phyloP scores from a whole-genome alignment of 768 basidiomycete species.

The Agaricus blazei region DNA sequence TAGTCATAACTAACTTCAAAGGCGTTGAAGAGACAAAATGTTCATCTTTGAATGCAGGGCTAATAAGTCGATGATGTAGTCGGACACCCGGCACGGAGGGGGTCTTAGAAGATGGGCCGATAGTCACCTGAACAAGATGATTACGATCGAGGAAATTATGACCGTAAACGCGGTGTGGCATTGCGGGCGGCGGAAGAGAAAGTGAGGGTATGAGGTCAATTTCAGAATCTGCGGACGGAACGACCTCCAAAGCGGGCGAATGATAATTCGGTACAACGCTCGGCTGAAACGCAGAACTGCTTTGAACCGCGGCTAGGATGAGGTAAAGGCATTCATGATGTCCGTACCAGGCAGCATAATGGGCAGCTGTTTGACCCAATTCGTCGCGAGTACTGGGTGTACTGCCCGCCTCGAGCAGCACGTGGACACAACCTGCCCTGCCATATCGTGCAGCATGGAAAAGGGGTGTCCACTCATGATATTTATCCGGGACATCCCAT shows the following conservation, averaged over 20 bases:
- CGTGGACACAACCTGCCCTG: constrained; percentile 61
- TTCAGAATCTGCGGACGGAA: constrained; percentile 51
- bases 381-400: constrained; percentile 80
- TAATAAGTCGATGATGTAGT: constrained; percentile 70
- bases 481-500: constrained; percentile 90
- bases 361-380: constrained; percentile 75
- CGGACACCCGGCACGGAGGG: constrained; percentile 45
- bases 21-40: constrained; percentile 72
- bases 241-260: constrained; percentile 35
- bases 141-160: constrained; percentile 92
- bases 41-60: constrained; percentile 61
- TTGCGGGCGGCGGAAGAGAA: constrained; percentile 96
- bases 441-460: constrained; percentile 94
- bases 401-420: constrained; percentile 78
- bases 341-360: constrained; percentile 97
- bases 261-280: constrained; percentile 20
- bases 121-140: constrained; percentile 78
- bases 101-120: constrained; percentile 58
- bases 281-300: constrained; percentile 20
- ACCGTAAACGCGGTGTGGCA: constrained; percentile 96
- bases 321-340: constrained; percentile 64
- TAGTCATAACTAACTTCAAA: constrained; percentile 93
- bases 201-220: constrained; percentile 91
- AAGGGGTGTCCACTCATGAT: constrained; percentile 97
- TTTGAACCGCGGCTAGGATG: constrained; percentile 44